Base-by-base conservation (phyloP, 2,329 filamentous ascomycete species). In the Coleophoma crateriformis region DNA sequence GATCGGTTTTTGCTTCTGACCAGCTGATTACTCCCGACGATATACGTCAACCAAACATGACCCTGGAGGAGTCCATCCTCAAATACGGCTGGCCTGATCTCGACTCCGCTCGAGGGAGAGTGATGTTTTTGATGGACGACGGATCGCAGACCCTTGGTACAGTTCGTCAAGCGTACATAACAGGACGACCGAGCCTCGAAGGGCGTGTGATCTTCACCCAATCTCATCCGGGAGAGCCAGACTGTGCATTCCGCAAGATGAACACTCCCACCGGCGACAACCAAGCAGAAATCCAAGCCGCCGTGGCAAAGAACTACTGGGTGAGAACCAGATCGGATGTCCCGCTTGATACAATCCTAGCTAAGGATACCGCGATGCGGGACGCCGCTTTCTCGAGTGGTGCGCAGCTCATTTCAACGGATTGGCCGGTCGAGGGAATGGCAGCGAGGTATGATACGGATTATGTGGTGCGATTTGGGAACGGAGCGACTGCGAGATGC, bases 91-190 rank as follows among this genome's bases (percentile, higher is more conserved):
- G 74, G 74, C 74, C 74, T 0, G 67, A 67, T 12, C 64, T 78
- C 2, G 65, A 71, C 3, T 65, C 67, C 2, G 68, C 70, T 0
- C 62, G 72, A 11, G 73, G 73, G 4, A 67, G 70, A 32, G 67
- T 77, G 56, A 65, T 76, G 51, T 77, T 77, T 64, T 68, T 71
- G 54, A 75, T 77, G 64, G 75, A 77, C 58, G 76, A 77, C 55
- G 70, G 71, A 27, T 69, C 70, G 0, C 19, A 14, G 13, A n/a
- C 17, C 2, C 67, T 68, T 14, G 60, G 66, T 15, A 61, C 54
- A 33, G 61, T 70, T 3, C 67, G 71, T 35, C 60, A 66, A 22
- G 56, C 67, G n/a, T 77, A 76, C 58, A 67, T 74, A 19, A 69
- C 70, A 15, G 37, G 37, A 39, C n/a, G 37, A 6, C n/a, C n/a